Base-by-base conservation (phyloP, 2,329 filamentous ascomycete genomes). In the Verticillium longisporum region DNA sequence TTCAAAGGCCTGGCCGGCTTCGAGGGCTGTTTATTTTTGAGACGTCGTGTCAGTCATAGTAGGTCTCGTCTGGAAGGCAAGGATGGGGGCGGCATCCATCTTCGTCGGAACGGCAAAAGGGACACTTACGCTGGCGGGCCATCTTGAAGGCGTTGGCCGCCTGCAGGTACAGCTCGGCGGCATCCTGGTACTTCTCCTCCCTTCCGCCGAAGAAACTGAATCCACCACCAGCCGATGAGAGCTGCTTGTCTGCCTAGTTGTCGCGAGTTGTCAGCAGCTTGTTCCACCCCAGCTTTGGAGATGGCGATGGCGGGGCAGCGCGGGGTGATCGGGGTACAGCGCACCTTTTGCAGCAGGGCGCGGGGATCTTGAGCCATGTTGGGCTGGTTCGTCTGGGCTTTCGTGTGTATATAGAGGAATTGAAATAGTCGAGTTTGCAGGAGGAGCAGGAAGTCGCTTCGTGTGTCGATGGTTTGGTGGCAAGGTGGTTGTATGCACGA, bases 131-230 rank as follows among this genome's bases (percentile, higher is more conserved):
- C 78, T 89, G 85, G 74, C 91, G 91, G 77, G 95, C 88, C 80
- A 96, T 87, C 71, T 91, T 86, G 75, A 96, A 98, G 62, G 91
- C 91, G 79, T 97, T 97, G 64, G 88, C 95, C 50, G 94, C 94
- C 74, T 96, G 88, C 63, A 85, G 87, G 72, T 92, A 98, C 66
- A 95, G 80, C 67, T 97, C 92, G 65, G 90, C 91, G 14, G 94
- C 94, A 77, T 88, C 87, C 77, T 96, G 90, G 72, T 91, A 93
- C 76, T 97, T 98, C 65, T 97, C 92, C 69, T 90, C 84, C 62
- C 88, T 85, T 55, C 91, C 91, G 54, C 92, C 91, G 69, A 99
- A 97, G 77, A 97, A 87, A 74, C 88, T 91, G 78, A 97, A 97
- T 69, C 93, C 93, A 33, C 89, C 81, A 21, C 85, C 81, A 50